Evolutionary conservation across 805 yeast species (phyloP), one percentile per base, ranked within the genome.

Genomic region (Wickerhamiella sorbophila): DNA sequence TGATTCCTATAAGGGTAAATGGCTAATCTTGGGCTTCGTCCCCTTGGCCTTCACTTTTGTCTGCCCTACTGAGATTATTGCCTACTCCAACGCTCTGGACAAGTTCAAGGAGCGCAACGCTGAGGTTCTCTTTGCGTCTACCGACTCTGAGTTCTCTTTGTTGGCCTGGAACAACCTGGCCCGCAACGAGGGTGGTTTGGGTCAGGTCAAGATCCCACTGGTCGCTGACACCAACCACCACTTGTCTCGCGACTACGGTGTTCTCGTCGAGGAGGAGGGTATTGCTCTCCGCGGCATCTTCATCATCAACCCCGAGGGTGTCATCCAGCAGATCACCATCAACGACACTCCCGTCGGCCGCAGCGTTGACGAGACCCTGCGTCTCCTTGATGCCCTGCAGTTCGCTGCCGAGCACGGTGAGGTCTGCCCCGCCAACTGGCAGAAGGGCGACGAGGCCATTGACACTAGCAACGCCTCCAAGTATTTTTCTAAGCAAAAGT

Each of bases 361-460:
- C 76, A 81, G 83, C 61, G 98, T 91, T 55, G 96, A 87, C 53
- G 99, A 91, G 77, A 81, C 96, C 53, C 74, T 85, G 63, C 87
- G 99, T 79, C 77, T 91, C 63, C 75, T 91, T 51, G 97, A 91
- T 65, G 99, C 96, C 56, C 91, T 91, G 95, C 95, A 88, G 74
- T 91, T 94, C 87, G 83, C 95, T 59, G 97, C 87, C 68, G 82
- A 84, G 74, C 73, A 91, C 78, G 98, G 98, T 71, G 95, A 93
- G 72, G 98, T 88, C 54, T 87, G 96, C 73, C 98, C 98, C 60
- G 96, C 97, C 64, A 91, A 88, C 93, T 88, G 98, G 98, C 75
- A 79, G 51, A 79, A 83, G 66, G 98, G 98, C 71, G 65, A 83
- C 49, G 94, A 83, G 62, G 82, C 94, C 66, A 85, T 86, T 70